A percentile compares a stretch with the other conserved stretches of the same genome.
Conservation (phyloP, 23 red algal genomes). For the Gracilaria gracilis region DNA sequence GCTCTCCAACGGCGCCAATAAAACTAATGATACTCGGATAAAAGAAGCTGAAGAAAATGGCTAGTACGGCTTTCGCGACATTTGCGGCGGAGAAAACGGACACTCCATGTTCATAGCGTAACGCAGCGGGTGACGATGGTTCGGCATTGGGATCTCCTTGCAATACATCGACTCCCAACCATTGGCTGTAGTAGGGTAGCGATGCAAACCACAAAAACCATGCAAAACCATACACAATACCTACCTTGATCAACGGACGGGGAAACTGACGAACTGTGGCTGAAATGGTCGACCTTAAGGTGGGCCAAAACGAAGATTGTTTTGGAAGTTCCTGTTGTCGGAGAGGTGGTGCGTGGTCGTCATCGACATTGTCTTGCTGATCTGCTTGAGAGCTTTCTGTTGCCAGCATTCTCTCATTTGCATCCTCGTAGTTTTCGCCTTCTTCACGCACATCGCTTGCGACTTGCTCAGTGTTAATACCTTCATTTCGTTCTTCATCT, state of each 20-base stretch:
- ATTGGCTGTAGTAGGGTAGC: conserved; percentile 67
- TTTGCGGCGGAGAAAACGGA: conserved; percentile 73
- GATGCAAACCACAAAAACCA: conserved; percentile 78
- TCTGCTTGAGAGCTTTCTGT: background rate
- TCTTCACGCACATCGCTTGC: background rate
- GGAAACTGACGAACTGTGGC: conserved; percentile 52
- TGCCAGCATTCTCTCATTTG: conserved; percentile 9
- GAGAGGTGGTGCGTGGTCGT: background rate
- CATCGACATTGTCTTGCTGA: background rate
- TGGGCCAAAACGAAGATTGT: conserved; percentile 8
- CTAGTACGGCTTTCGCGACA: conserved; percentile 55
- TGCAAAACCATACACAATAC: conserved; percentile 65
- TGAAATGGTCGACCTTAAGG: conserved; percentile 12
- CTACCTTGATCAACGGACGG: conserved; percentile 56
- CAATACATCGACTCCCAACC: conserved; percentile 74
- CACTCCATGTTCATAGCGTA: conserved; percentile 66
- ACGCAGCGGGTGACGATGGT: conserved; percentile 9
- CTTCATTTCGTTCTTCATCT: background rate
- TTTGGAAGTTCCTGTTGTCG: background rate
- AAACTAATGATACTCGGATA: conserved; percentile 64
- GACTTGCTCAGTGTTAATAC: background rate
- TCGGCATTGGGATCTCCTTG: conserved; percentile 68
- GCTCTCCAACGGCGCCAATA: conserved; percentile 67
- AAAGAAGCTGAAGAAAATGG: conserved; percentile 53
- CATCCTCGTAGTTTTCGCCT: background rate